A percentile compares a stretch with the other conserved stretches of the same genome.
These are phyloP conservation scores for Arachnomyces sp. DNA, from an alignment of 2,329 filamentous ascomycete genomes.

Conservation along the genomic window DNA sequence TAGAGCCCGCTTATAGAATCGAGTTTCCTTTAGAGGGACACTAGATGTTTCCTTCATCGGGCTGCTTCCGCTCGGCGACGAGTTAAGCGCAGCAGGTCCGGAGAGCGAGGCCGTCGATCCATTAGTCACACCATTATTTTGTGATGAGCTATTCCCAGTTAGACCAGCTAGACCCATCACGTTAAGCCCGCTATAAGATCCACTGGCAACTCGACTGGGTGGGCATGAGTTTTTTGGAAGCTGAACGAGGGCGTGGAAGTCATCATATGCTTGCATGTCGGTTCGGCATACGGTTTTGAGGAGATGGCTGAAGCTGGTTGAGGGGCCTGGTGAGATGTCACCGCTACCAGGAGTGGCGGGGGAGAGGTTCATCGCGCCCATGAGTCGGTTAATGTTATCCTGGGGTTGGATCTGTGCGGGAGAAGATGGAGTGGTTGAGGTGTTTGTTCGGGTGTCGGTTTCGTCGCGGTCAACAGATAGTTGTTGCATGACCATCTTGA, in stretches of 20 bases:
- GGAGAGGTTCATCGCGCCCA: slow-evolving; percentile 52
- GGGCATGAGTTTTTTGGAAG: slow-evolving; percentile 55
- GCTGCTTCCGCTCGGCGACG: slow-evolving; percentile 40
- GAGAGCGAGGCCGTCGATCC: slow-evolving; percentile 53
- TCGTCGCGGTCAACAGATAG: slow-evolving; percentile 67
- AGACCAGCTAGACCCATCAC: slow-evolving; percentile 48
- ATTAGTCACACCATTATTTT: slow-evolving; percentile 38
- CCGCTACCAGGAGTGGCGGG: slow-evolving; percentile 41
- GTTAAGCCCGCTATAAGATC: slow-evolving; percentile 57
- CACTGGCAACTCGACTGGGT: slow-evolving; percentile 61
- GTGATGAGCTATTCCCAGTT: slow-evolving; percentile 29
- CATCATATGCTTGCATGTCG: slow-evolving; percentile 71
- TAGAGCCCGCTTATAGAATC: slow-evolving; percentile 85
- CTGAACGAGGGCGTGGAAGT: slow-evolving; percentile 71
- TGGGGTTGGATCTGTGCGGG: slow-evolving; percentile 55
- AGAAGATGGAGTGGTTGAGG: slow-evolving; percentile 65
- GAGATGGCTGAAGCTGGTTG: slow-evolving; percentile 70
- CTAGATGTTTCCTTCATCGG: slow-evolving; percentile 23
- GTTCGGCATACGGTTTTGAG: slow-evolving; percentile 74
- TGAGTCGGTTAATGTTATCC: slow-evolving; percentile 45
- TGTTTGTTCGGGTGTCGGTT: slow-evolving; percentile 57
- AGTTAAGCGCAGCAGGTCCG: slow-evolving; percentile 43
- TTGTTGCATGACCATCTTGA: slow-evolving; percentile 87
- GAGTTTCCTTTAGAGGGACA: slow-evolving; percentile 69
- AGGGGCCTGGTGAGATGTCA: slow-evolving; percentile 53